These are phyloP conservation scores for Aristolochia californica DNA, from an alignment of 164 flowering plant species.

Conservation along the genomic window DNA sequence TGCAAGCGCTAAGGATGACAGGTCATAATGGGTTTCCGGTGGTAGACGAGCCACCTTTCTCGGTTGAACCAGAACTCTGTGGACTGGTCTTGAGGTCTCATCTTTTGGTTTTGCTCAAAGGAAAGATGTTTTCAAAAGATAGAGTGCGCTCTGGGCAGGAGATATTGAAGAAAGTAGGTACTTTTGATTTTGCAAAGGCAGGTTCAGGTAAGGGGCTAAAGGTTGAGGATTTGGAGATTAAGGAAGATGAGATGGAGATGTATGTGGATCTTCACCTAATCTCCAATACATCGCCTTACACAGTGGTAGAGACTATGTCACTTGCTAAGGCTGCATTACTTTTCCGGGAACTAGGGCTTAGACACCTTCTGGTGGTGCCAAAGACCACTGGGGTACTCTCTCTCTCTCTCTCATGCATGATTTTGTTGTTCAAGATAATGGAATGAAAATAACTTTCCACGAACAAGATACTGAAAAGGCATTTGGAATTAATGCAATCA, in stretches of 20 bases:
- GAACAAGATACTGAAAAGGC: no score
- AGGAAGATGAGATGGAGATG: slow-evolving; percentile 81
- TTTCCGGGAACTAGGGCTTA: slow-evolving; percentile 68
- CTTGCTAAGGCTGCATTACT: slow-evolving; percentile 86
- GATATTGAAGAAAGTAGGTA: slow-evolving; percentile 33
- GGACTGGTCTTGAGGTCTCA: slow-evolving; percentile 86
- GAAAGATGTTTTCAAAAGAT: slow-evolving; percentile 42
- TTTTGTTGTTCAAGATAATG: no score
- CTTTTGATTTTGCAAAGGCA: slow-evolving; percentile 81
- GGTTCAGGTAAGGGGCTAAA: slow-evolving; percentile 82
- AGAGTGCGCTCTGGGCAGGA: slow-evolving; percentile 26
- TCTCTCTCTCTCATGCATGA: not conserved
- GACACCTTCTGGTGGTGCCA: slow-evolving; percentile 89
- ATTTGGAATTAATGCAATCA: not conserved
- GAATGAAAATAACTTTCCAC: no score
- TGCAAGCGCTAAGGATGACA: slow-evolving; percentile 39
- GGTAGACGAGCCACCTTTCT: slow-evolving; percentile 75
- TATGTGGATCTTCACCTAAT: slow-evolving; percentile 92
- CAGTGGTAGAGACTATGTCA: slow-evolving; percentile 92
- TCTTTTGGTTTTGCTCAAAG: slow-evolving; percentile 67
- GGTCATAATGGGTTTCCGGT: slow-evolving; percentile 89
- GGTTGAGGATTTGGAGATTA: slow-evolving; percentile 59
- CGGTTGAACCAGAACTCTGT: slow-evolving; percentile 60
- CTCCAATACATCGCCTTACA: slow-evolving; percentile 82
- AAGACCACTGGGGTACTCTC: slow-evolving; percentile 63